Evolutionary conservation across 306 rosid species (phyloP).

Genomic region (Cucumis melo): DNA sequence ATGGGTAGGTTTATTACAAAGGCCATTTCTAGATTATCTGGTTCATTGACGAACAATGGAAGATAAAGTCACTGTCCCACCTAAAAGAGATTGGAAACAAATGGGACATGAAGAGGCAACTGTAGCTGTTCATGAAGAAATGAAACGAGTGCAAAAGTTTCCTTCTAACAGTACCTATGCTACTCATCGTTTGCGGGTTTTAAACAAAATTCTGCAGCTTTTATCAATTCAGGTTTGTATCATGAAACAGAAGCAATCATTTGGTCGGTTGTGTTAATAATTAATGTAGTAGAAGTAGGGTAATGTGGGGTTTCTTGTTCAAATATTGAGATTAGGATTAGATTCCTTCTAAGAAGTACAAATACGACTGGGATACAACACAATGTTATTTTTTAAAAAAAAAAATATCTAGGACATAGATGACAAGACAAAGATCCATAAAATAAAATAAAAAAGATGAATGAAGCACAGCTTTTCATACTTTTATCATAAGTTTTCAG

Average conservation of each 20-base stretch:
- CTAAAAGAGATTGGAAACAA: conserved; percentile 24
- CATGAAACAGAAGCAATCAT: background rate
- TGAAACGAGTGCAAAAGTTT: conserved; percentile 38
- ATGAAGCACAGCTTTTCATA: background rate
- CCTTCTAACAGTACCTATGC: conserved; percentile 56
- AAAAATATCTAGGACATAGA: too few relatives aligned
- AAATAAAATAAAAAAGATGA: too few relatives aligned
- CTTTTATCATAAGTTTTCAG: too few relatives aligned
- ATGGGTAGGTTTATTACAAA: background rate
- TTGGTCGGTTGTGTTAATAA: background rate
- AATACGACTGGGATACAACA: too few relatives aligned
- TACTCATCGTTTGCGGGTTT: conserved; percentile 63
- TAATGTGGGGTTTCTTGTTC: too few relatives aligned
- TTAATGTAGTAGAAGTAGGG: too few relatives aligned
- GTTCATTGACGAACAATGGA: conserved; percentile 25
- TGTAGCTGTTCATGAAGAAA: conserved; percentile 49
- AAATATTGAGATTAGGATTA: too few relatives aligned
- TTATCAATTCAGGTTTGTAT: conserved; percentile 49
- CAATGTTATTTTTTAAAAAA: too few relatives aligned
- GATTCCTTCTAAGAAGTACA: too few relatives aligned
- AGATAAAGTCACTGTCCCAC: conserved; percentile 13
- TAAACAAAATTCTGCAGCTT: conserved; percentile 67
- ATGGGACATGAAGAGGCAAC: conserved; percentile 34
- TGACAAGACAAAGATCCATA: too few relatives aligned
- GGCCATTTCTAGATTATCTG: background rate